These are phyloP conservation scores for Seminavis robusta DNA, from an alignment of 108 stramenopile species.

Conservation along the genomic window DNA sequence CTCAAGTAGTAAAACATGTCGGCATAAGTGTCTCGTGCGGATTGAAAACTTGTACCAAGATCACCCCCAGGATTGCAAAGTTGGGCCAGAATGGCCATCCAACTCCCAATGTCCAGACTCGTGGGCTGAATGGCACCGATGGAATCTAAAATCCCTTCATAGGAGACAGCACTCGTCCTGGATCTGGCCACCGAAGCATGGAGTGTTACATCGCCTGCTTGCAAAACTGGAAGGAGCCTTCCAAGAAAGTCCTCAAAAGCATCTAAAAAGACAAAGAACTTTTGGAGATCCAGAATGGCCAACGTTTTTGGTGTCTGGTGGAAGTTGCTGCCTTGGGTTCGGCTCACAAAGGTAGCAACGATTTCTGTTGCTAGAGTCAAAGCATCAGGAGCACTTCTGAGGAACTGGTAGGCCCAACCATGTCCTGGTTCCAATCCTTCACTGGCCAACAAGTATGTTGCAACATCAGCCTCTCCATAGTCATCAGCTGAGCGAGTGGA, in stretches of 20 bases:
- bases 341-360: slow-evolving; percentile 8
- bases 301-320: slow-evolving; percentile 29
- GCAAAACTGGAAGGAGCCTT: no score
- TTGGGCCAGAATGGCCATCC: not conserved
- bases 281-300: slow-evolving; percentile 11
- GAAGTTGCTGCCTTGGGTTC: not conserved
- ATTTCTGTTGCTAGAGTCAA: slow-evolving; percentile 18
- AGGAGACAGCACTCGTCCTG: slow-evolving; percentile 7
- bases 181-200: slow-evolving; percentile 4
- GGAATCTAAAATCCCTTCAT: slow-evolving; percentile 12
- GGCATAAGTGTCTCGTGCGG: slow-evolving; percentile 4
- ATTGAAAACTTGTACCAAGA: not conserved
- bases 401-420: slow-evolving; percentile 11
- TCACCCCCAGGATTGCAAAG: not conserved
- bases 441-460: slow-evolving; percentile 24
- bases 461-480: slow-evolving; percentile 6
- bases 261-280: slow-evolving; percentile 7
- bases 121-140: not conserved
- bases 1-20: slow-evolving; percentile 13
- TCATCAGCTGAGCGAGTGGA: no score
- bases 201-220: not conserved
- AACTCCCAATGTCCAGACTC: slow-evolving; percentile 7
- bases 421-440: slow-evolving; percentile 31
- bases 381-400: slow-evolving; percentile 6
- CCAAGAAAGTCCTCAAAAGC: slow-evolving; percentile 16